Evolutionary conservation across 1,139 yeast species (phyloP), one percentile per base, ranked within the genome.

Genomic region (Candida albicans): DNA sequence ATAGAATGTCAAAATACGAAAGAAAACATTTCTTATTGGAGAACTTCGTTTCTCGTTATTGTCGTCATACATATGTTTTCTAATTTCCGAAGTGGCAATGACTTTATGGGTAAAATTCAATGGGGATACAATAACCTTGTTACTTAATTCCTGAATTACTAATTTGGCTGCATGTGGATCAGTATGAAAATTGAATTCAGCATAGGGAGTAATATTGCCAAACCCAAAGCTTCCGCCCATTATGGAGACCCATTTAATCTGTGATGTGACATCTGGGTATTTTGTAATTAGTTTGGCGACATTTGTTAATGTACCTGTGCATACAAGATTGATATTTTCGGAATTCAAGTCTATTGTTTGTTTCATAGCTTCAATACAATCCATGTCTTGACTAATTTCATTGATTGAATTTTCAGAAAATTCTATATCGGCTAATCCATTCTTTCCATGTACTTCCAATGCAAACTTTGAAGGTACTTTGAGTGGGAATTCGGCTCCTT

Each of bases 101-200:
- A 85, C 86, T 30, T 77, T 76, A 54, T 84, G 88, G 1, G 96
- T 87, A 28, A 86, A 67, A 59, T 88, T 84, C 43, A 88, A 65
- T 0, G 95, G 90, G 11, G 79, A 73, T 44, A 87, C 58, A 3
- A 85, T 58, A 9, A 78, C 71, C 57, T 79, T 84, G 7, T 70
- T 60, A 8, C 67, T 62, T 0, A 62, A 58, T 1, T 66, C 64
- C 51, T 81, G 80, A 11, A 64, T 56, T 5, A 88, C 68, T 2
- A 87, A 73, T 9, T 64, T 58, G 0, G 95, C 87, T 2, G 96
- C 95, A 42, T 75, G 74, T 0, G 96, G 91, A 57, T 89, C 96
- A 40, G 81, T 73, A 68, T 77, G 76, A 38, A 86, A 72, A 61
- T 89, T 89, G 68, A 87, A 89, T 58, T 89, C 96, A n/a, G 95